Base-by-base conservation (phyloP, 129 eudicot genomes). In the Flaveria brownii region DNA sequence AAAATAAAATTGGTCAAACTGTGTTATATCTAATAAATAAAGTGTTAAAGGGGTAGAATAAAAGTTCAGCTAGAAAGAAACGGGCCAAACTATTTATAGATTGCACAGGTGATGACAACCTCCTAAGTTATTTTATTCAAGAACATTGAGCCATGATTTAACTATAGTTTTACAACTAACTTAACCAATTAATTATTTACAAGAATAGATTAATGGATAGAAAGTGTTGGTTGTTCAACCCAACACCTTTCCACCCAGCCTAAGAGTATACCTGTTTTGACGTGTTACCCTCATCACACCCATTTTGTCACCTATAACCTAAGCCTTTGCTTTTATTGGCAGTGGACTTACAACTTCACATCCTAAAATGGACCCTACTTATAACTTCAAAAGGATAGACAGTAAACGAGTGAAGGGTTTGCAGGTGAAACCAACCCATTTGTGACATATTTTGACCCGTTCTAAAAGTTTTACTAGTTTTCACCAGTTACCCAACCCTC, bases 251-350 rank as follows among this genome's bases (percentile, higher is more conserved):
- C 17, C 60, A 67, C 26, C 51, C 14, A 22, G 30, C 52, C 46
- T 14, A 49, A 47, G 49, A 14, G 25, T 15, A 25, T 51, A 30
- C 49, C 14, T 41, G 16, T 16, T 71, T 70, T 51, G 63, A 28
- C 28, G 9, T 51, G 60, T 46, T 69, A 69, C 8, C 13, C 42
- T 30, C 26, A 55, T 49, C 61, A 47, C 60, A 26, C 28, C 28
- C 42, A 46, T 46, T 70, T 2, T 47, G 45, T 50, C 61, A 23
- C 74, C 61, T 70, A 25, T 6, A 70, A 30, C 25, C 74, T 70
- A 70, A 8, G 23, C 61, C 61, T 42, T 15, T 28, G 45, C 43
- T 49, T 23, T 49, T 6, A 70, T 49, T 47, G 23, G 7, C 23
- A n/a, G 2, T 16, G 54, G 17, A 49, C 54, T 49, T 49, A 1